Percentiles rank a stretch among this genome's conserved stretches.
These are phyloP conservation scores for Vigna radiata DNA, from an alignment of 306 rosid genomes.

Conservation along the genomic window DNA sequence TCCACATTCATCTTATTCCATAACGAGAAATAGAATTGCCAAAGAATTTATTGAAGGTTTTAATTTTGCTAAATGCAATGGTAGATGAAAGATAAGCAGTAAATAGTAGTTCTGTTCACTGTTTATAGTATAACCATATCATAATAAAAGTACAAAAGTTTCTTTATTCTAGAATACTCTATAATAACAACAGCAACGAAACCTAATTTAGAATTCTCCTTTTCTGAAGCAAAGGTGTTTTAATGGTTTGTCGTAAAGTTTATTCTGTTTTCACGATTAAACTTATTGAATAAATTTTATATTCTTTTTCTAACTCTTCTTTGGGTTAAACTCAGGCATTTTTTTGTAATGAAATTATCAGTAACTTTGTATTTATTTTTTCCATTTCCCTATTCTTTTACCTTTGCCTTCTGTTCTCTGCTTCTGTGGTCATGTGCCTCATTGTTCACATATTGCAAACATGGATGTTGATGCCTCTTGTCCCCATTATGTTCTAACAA, in stretches of 20 bases:
- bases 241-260: background rate
- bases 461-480: slow-evolving; percentile 1
- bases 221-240: background rate
- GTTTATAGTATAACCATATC: background rate
- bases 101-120: background rate
- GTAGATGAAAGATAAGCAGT: background rate
- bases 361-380: slow-evolving; percentile 4
- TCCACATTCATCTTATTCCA: background rate
- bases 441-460: background rate
- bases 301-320: background rate
- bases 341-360: background rate
- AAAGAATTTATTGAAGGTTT: slow-evolving; percentile 2
- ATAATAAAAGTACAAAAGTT: background rate
- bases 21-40: background rate
- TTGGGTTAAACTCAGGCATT: background rate
- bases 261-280: background rate
- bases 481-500: background rate
- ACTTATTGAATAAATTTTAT: background rate
- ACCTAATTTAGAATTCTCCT: background rate
- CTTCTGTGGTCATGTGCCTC: background rate
- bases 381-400: background rate
- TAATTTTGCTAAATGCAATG: background rate
- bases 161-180: background rate
- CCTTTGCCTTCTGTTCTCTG: background rate
- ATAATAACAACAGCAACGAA: background rate